Evolutionary conservation across 331 rosid species (phyloP), one percentile per base, ranked within the genome.

Genomic region (Quercus phellos): DNA sequence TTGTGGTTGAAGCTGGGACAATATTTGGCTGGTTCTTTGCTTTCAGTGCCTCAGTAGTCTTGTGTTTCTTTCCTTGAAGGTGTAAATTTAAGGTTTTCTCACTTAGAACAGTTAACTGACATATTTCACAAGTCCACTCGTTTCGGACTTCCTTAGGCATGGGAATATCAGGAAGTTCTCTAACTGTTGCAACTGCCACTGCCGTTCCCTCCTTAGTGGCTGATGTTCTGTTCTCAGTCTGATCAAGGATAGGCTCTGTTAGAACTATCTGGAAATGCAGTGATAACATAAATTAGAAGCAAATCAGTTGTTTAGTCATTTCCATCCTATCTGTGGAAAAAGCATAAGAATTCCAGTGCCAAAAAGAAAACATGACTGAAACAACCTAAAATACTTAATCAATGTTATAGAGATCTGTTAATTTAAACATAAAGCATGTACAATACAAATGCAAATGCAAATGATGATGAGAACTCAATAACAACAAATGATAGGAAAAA

Each of bases 111-210:
- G 55, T 51, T 51, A 51, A 14, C 55, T 51, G 55, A 51, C 55
- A 51, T 51, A 51, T 12, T 3, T 14, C 55, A 51, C 55, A 51
- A 51, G 55, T 67, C 91, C 91, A 89, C 82, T 38, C 46, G 12
- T 38, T 38, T 38, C 3, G 46, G 46, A 38, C 3, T 38, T 38
- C 12, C 46, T 8, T 59, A 12, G 78, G 74, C 16, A 63, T 55
- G n/a, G 34, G 55, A 13, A 51, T 51, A 51, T 51, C 55, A 51
- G 18, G 18, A 51, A 51, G n/a, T 51, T 51, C 55, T 51, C 5
- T 51, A 18, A 18, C 55, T 51, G 55, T 18, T 51, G 55, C 55
- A 51, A 51, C 55, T 12, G n/a, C 55, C 55, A 51, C 55, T 16
- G 6, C 22, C 1, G 22, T 17, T 5, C 0, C 58, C 58, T 17